These are phyloP conservation scores for Fagopyrum esculentum DNA, from an alignment of 148 eudicot genomes.

Conservation along the genomic window DNA sequence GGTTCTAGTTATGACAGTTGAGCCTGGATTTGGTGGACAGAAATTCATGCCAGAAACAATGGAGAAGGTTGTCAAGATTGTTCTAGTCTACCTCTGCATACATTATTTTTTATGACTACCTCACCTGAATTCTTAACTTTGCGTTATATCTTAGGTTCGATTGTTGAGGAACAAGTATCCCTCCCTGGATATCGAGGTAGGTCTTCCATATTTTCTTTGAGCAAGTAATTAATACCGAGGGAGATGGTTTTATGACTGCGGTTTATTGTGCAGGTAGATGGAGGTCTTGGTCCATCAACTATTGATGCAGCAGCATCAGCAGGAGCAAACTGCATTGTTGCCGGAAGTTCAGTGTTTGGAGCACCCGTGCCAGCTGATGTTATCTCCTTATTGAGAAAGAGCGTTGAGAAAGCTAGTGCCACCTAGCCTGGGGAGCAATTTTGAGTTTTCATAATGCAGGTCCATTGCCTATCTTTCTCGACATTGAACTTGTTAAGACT, in stretches of 20 bases:
- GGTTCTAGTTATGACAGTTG: conserved; percentile 98
- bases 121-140: background rate
- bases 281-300: conserved; percentile 90
- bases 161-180: conserved; percentile 73
- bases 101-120: background rate
- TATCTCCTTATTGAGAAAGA: conserved; percentile 62
- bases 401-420: conserved; percentile 40
- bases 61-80: conserved; percentile 61
- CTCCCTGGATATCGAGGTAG: conserved; percentile 85
- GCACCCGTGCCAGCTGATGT: conserved; percentile 82
- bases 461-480: background rate
- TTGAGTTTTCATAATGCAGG: background rate
- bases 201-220: background rate
- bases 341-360: conserved; percentile 93
- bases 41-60: conserved; percentile 96
- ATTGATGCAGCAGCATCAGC: conserved; percentile 76
- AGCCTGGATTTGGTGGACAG: conserved; percentile 99
- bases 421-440: background rate
- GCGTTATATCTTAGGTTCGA: conserved; percentile 41
- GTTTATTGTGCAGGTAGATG: conserved; percentile 62
- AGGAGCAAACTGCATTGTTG: conserved; percentile 96
- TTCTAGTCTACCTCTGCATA: background rate
- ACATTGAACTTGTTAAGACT: background rate
- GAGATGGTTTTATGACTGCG: background rate
- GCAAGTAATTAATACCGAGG: background rate